phyloP scores from a whole-genome alignment of 1,139 yeast species.

The Zygoascus hellenicus region DNA sequence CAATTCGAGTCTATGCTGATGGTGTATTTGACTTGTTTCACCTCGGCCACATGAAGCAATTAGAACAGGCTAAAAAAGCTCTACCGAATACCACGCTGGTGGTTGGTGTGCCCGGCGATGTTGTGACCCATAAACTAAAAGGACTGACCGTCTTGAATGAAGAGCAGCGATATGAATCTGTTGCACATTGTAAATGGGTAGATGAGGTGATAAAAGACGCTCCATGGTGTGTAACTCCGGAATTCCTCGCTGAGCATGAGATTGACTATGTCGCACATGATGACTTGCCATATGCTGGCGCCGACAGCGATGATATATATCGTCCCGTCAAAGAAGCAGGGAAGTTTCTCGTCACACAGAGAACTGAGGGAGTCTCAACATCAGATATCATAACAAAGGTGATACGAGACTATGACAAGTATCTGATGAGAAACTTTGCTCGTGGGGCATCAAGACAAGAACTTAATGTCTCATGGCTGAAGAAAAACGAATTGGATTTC shows the following conservation, averaged over 20 bases:
- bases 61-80: slow-evolving; percentile 95
- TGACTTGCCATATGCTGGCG: slow-evolving; percentile 88
- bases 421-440: slow-evolving; percentile 92
- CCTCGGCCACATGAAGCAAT: slow-evolving; percentile 93
- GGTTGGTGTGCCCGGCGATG: slow-evolving; percentile 88
- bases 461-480: slow-evolving; percentile 92
- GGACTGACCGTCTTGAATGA: slow-evolving; percentile 90
- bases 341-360: slow-evolving; percentile 86
- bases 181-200: slow-evolving; percentile 92
- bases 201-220: slow-evolving; percentile 93
- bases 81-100: slow-evolving; percentile 77
- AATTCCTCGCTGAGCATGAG: slow-evolving; percentile 67
- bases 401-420: slow-evolving; percentile 92
- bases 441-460: slow-evolving; percentile 97
- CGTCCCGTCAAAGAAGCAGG: slow-evolving; percentile 87
- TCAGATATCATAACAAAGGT: slow-evolving; percentile 93
- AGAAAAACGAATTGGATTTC: slow-evolving; percentile 90
- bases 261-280: slow-evolving; percentile 98
- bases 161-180: slow-evolving; percentile 79
- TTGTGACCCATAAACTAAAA: slow-evolving; percentile 84
- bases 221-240: slow-evolving; percentile 91
- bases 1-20: slow-evolving; percentile 90
- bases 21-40: slow-evolving; percentile 97
- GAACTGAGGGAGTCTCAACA: slow-evolving; percentile 95
- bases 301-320: slow-evolving; percentile 84